These are phyloP conservation scores for Agaricus blazei DNA, from an alignment of 768 basidiomycete genomes.

Conservation along the genomic window DNA sequence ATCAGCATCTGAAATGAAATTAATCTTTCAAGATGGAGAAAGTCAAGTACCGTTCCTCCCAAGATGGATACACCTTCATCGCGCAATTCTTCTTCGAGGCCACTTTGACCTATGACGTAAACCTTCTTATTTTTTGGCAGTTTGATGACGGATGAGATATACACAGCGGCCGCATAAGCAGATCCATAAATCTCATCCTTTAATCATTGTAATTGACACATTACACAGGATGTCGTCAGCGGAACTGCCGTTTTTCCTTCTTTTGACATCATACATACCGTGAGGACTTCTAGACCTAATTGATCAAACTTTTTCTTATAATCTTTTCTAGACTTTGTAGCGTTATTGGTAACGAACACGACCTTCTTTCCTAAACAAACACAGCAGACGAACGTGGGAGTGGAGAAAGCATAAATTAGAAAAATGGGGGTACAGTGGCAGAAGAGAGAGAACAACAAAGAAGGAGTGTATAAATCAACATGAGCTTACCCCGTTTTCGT, in stretches of 20 bases:
- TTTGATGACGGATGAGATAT: slow-evolving; percentile 84
- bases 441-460: slow-evolving; percentile 21
- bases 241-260: too few species aligned
- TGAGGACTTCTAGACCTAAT: slow-evolving; percentile 78
- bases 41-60: slow-evolving; percentile 71
- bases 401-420: not conserved
- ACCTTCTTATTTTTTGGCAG: slow-evolving; percentile 90
- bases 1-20: not conserved
- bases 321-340: slow-evolving; percentile 81
- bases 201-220: too few species aligned
- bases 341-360: slow-evolving; percentile 96
- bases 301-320: slow-evolving; percentile 92
- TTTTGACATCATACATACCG: slow-evolving; percentile 38
- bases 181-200: slow-evolving; percentile 98
- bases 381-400: slow-evolving; percentile 8
- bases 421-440: not conserved
- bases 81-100: slow-evolving; percentile 89
- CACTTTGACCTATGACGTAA: slow-evolving; percentile 90
- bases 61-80: slow-evolving; percentile 76
- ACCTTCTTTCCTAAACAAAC: slow-evolving; percentile 63
- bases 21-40: not conserved
- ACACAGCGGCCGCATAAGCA: slow-evolving; percentile 66
- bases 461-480: too few species aligned
- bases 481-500: slow-evolving; percentile 54
- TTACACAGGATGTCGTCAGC: too few species aligned